A percentile compares a stretch with the other conserved stretches of the same genome.
These are phyloP conservation scores for Eucalyptus dawsonii DNA, from an alignment of 345 rosid species.

Conservation along the genomic window DNA sequence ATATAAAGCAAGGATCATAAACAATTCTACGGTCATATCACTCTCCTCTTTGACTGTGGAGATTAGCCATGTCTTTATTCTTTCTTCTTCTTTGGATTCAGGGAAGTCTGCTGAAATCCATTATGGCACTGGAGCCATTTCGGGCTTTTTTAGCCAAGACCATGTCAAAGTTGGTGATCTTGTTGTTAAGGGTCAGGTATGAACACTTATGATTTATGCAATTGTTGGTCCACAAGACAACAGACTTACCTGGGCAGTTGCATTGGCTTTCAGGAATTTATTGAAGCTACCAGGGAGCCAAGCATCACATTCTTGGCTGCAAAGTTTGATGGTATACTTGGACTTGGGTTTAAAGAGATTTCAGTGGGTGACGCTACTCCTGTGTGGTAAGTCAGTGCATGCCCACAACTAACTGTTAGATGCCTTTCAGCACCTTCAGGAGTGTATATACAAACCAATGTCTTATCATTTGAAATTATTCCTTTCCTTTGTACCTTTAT, in stretches of 20 bases:
- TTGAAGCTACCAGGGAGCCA: constrained; percentile 89
- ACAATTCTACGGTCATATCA: not conserved
- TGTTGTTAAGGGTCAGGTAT: constrained; percentile 49
- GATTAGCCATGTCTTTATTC: not conserved
- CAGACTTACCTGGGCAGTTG: not conserved
- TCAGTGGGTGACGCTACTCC: constrained; percentile 73
- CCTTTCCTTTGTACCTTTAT: not conserved
- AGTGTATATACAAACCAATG: not conserved
- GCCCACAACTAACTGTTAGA: not conserved
- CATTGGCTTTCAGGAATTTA: constrained; percentile 45
- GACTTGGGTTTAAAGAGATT: constrained; percentile 92
- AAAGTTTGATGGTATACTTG: constrained; percentile 89
- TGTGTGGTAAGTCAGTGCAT: constrained; percentile 46
- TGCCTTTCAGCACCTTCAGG: not conserved
- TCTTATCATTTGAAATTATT: not conserved
- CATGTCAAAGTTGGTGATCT: constrained; percentile 50
- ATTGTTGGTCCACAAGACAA: not conserved
- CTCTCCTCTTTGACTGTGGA: not conserved
- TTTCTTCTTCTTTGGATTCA: constrained; percentile 9
- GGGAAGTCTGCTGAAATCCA: constrained; percentile 72
- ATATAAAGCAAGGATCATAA: not conserved
- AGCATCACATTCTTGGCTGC: constrained; percentile 80
- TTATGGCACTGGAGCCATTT: constrained; percentile 63
- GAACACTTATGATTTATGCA: not conserved
- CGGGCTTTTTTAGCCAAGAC: constrained; percentile 57